Conservation (phyloP, 177 flowering plant species). For the Vitis hybrid region DNA sequence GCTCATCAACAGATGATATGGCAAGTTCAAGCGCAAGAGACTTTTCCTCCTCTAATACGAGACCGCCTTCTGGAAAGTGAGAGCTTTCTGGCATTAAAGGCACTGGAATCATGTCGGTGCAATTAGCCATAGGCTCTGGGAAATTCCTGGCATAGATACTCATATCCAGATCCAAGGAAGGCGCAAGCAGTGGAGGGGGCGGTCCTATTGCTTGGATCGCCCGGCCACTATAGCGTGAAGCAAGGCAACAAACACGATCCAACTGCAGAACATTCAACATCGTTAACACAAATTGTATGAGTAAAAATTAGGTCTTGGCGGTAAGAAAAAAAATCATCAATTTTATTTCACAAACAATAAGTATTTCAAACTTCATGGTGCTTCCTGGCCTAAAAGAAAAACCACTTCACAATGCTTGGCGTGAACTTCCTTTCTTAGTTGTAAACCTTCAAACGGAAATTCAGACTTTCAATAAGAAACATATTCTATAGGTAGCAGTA, state of each 20-base stretch:
- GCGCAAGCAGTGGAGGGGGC: conserved; percentile 37
- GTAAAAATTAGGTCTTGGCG: neutral
- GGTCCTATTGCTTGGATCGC: conserved; percentile 45
- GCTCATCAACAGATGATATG: conserved; percentile 53
- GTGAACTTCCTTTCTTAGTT: too few species aligned
- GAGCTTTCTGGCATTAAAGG: conserved; percentile 37
- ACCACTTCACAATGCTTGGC: too few species aligned
- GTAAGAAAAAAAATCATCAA: neutral
- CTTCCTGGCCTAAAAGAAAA: too few species aligned
- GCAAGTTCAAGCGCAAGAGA: conserved; percentile 69
- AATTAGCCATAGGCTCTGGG: conserved; percentile 34
- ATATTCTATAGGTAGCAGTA: too few species aligned
- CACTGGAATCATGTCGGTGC: conserved; percentile 38
- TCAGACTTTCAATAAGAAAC: too few species aligned
- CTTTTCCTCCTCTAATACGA: conserved; percentile 73
- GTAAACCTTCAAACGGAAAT: too few species aligned
- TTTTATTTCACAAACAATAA: too few species aligned
- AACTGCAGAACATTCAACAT: conserved; percentile 42
- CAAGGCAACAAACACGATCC: conserved; percentile 60
- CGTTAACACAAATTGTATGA: neutral
- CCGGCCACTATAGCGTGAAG: conserved; percentile 50
- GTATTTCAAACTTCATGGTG: too few species aligned
- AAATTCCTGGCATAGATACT: conserved; percentile 36
- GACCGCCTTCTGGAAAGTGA: conserved; percentile 24
- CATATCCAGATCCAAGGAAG: conserved; percentile 70